Evolutionary conservation across 768 basidiomycete genomes (phyloP).

Genomic region (Xanthoconium stramineum): DNA sequence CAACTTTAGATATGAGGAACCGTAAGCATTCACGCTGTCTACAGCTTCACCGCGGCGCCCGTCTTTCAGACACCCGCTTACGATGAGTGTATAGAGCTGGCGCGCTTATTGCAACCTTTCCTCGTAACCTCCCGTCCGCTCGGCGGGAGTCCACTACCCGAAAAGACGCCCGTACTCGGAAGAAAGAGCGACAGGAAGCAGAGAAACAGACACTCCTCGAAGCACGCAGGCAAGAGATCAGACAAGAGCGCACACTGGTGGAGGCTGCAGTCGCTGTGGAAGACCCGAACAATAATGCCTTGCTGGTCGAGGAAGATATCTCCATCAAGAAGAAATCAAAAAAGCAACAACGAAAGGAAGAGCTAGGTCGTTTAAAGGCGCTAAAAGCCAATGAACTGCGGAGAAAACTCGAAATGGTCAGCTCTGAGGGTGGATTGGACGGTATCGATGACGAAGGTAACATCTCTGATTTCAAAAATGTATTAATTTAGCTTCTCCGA

Average conservation of each 20-base stretch:
- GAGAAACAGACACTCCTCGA: conserved; percentile 70
- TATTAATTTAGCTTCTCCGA: background rate
- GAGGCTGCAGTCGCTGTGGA: conserved; percentile 75
- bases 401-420: conserved; percentile 69
- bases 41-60: background rate
- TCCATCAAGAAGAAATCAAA: conserved; percentile 43
- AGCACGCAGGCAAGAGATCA: conserved; percentile 71
- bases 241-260: conserved; percentile 58
- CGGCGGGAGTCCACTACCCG: conserved; percentile 75
- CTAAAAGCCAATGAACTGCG: conserved; percentile 84
- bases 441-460: conserved; percentile 28
- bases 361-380: conserved; percentile 74
- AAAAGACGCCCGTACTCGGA: conserved; percentile 80
- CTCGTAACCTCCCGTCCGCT: conserved; percentile 66
- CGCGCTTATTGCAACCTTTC: conserved; percentile 65
- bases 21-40: conserved; percentile 48
- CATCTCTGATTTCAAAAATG: background rate
- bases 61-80: background rate
- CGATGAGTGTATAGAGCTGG: conserved; percentile 48
- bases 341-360: conserved; percentile 49
- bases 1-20: conserved; percentile 97
- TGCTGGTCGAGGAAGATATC: conserved; percentile 48
- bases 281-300: conserved; percentile 53
- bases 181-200: conserved; percentile 68
- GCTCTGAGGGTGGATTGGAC: conserved; percentile 61